Conservation (phyloP, 352 stramenopile genomes). For the Phytophthora fragariaefolia region DNA sequence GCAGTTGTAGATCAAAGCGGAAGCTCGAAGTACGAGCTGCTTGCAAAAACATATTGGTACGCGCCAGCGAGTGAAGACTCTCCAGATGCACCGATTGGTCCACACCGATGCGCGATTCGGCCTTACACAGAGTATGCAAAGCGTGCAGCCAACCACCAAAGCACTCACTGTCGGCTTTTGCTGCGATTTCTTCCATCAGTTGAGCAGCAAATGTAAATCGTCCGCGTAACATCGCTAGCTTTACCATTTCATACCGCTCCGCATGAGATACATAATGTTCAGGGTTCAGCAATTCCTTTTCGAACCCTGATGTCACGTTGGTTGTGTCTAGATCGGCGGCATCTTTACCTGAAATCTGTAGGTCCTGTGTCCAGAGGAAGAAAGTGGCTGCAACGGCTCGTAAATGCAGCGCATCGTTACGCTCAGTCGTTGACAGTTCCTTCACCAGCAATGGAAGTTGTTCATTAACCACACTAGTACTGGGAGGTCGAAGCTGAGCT, state of each 20-base stretch:
- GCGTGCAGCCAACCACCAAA: constrained; percentile 58
- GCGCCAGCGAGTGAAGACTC: constrained; percentile 35
- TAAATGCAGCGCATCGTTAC: constrained; percentile 28
- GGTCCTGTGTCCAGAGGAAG: constrained; percentile 42
- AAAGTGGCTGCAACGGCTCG: constrained; percentile 36
- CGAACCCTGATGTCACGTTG: constrained; percentile 19
- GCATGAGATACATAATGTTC: constrained; percentile 39
- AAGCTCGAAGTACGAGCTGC: constrained; percentile 44
- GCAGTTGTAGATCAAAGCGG: constrained; percentile 54
- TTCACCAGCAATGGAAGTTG: constrained; percentile 34
- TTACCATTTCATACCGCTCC: constrained; percentile 56
- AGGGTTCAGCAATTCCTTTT: constrained; percentile 24
- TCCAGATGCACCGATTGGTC: constrained; percentile 35
- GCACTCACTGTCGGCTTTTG: constrained; percentile 42
- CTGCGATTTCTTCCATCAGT: constrained; percentile 36
- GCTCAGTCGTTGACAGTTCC: constrained; percentile 17
- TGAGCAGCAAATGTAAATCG: constrained; percentile 34
- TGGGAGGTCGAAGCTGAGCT: constrained; percentile 25
- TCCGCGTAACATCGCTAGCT: constrained; percentile 48
- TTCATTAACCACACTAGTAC: constrained; percentile 15
- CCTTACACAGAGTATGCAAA: constrained; percentile 41
- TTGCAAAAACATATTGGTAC: constrained; percentile 42
- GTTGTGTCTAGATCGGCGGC: constrained; percentile 5
- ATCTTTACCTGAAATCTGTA: not conserved
- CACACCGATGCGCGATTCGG: constrained; percentile 36